These are phyloP conservation scores for Pleurotus giganteus DNA, from an alignment of 768 basidiomycete genomes.

Conservation along the genomic window DNA sequence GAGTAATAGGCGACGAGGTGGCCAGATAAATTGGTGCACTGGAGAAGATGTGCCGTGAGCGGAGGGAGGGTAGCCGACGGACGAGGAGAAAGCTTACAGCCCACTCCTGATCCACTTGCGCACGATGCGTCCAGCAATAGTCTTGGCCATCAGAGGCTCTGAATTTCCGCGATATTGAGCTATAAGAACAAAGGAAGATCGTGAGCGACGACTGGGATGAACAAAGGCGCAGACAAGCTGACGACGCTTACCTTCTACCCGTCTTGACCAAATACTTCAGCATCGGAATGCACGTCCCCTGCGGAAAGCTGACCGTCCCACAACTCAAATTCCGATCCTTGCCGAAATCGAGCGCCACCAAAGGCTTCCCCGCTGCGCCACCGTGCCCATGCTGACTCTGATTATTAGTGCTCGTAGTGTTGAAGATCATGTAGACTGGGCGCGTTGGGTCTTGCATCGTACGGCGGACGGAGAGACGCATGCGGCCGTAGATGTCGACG, in stretches of 20 bases:
- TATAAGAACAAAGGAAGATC: slow-evolving; percentile 16
- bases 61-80: slow-evolving; percentile 5
- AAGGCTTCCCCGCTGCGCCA: slow-evolving; percentile 25
- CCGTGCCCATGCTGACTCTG: slow-evolving; percentile 21
- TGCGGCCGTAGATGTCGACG: slow-evolving; percentile 61
- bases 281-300: slow-evolving; percentile 41
- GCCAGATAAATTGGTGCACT: slow-evolving; percentile 56
- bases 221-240: neutral
- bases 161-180: slow-evolving; percentile 50
- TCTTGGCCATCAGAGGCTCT: slow-evolving; percentile 56
- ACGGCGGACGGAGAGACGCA: slow-evolving; percentile 47
- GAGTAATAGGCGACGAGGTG: slow-evolving; percentile 60
- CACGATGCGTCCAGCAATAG: slow-evolving; percentile 58
- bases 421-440: slow-evolving; percentile 53
- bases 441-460: slow-evolving; percentile 40
- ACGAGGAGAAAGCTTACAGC: slow-evolving; percentile 39
- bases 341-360: slow-evolving; percentile 52
- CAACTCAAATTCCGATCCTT: slow-evolving; percentile 36
- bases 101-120: slow-evolving; percentile 57
- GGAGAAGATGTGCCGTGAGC: neutral
- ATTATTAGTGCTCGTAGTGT: slow-evolving; percentile 26
- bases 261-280: slow-evolving; percentile 47
- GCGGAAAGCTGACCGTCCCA: slow-evolving; percentile 48
- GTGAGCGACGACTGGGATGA: neutral
- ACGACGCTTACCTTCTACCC: slow-evolving; percentile 37